These are phyloP conservation scores for Ophiocordyceps camponoti-leonardi DNA, from an alignment of 2,329 filamentous ascomycete genomes.

Conservation along the genomic window DNA sequence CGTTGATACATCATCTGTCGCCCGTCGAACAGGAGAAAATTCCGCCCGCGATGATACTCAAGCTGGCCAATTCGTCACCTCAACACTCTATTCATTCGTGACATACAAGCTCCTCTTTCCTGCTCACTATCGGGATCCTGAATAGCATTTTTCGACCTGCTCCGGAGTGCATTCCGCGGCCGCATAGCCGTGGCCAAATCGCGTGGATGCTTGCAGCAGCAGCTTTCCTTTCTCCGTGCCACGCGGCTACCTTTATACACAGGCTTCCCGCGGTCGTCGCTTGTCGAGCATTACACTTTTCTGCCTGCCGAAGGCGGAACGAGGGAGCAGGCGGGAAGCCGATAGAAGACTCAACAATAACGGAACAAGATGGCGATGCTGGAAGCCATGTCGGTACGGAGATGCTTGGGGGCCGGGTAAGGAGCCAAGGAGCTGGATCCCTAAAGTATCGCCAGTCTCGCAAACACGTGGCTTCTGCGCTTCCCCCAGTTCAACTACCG, in stretches of 20 bases:
- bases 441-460: slow-evolving; percentile 15
- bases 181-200: background rate
- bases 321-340: slow-evolving; percentile 10
- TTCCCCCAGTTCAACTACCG: slow-evolving; percentile 38
- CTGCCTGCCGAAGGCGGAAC: background rate
- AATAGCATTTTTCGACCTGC: background rate
- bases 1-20: background rate
- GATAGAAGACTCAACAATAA: slow-evolving; percentile 8
- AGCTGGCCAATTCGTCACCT: background rate
- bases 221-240: background rate
- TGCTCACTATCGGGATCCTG: background rate
- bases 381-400: slow-evolving; percentile 13
- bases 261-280: background rate
- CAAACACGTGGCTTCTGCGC: slow-evolving; percentile 16
- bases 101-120: background rate
- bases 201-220: background rate
- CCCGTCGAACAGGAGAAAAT: background rate
- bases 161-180: background rate
- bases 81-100: background rate
- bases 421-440: slow-evolving; percentile 8
- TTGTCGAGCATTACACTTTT: background rate
- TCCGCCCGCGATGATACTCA: background rate
- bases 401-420: slow-evolving; percentile 9
- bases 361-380: slow-evolving; percentile 10
- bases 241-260: background rate